phyloP scores from a whole-genome alignment of 2,329 filamentous ascomycete genomes.

The Aspergillus hortae region DNA sequence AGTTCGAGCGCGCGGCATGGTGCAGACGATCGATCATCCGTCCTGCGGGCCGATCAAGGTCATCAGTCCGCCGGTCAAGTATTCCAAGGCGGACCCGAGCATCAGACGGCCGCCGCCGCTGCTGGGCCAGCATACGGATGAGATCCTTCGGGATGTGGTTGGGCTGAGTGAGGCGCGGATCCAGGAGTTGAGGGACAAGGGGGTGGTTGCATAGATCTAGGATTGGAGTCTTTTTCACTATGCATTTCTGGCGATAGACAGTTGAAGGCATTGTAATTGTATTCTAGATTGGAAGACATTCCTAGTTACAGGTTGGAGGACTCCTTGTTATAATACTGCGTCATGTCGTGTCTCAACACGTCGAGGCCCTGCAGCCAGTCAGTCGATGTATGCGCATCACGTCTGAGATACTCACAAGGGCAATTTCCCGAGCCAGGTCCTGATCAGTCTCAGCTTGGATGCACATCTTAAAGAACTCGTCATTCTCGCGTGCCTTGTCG shows the following conservation, averaged over 20 bases:
- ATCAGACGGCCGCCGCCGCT: slow-evolving; percentile 1
- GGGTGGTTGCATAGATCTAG: not conserved
- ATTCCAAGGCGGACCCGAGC: slow-evolving; percentile 2
- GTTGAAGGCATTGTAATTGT: not conserved
- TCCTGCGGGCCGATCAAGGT: slow-evolving; percentile 81
- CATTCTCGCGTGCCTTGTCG: slow-evolving; percentile 32
- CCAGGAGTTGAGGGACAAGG: slow-evolving; percentile 1
- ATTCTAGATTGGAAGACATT: not conserved
- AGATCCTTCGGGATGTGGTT: not conserved
- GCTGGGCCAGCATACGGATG: slow-evolving; percentile 3
- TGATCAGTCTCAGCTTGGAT: slow-evolving; percentile 29
- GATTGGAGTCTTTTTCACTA: no score
- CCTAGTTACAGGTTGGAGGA: not conserved
- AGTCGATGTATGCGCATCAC: not conserved
- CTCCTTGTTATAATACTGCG: slow-evolving; percentile 24
- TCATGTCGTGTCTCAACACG: slow-evolving; percentile 31
- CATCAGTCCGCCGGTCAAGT: slow-evolving; percentile 50
- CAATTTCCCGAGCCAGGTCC: slow-evolving; percentile 22
- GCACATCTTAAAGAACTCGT: slow-evolving; percentile 35
- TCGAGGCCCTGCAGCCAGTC: slow-evolving; percentile 19
- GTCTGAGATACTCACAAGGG: slow-evolving; percentile 18
- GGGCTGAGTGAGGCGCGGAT: slow-evolving; percentile 1
- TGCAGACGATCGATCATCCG: slow-evolving; percentile 78
- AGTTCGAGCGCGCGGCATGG: slow-evolving; percentile 78
- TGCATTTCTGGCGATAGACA: not conserved